Base-by-base conservation (phyloP, 2,329 filamentous ascomycete species). In the Fusarium continuum region DNA sequence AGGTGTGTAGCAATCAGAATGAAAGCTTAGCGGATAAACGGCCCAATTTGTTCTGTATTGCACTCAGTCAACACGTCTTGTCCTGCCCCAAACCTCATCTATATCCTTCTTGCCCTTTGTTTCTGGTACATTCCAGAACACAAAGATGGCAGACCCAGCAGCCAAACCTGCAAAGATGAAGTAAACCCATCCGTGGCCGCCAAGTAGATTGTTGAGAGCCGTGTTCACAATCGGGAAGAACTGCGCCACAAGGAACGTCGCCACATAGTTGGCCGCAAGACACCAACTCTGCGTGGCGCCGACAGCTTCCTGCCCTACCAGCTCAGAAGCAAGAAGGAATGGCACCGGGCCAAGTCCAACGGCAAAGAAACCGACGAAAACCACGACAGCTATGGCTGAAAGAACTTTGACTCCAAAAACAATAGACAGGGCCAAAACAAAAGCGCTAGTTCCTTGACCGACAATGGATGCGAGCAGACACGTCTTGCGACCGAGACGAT, bases 271-370 rank as follows among this genome's bases (percentile, higher is more conserved):
- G 13, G 91, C 90, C 2, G 88, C 92, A 20, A 98, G 78, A 1
- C 90, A 91, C 85, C 93, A 96, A 55, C 90, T 93, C 75, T 99
- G 95, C 1, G 92, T 91, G 0, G 94, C 92, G 2, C 94, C 93
- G 0, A 97, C 93, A 0, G 94, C 95, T 73, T 97, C 92, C 11
- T 92, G 89, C 0, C 89, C 91, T 1, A 98, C 95, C 4, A 98
- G 85, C 76, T 98, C 95, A 2, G 91, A 93, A 0, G 93, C 90
- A 40, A 99, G 83, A 66, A 98, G 96, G 76, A 98, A 99, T 0
- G 95, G 95, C 1, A 99, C 92, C 0, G 95, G 95, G 0, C 95
- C 95, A 0, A 99, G 84, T 1, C 95, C 95, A 13, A 97, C 85
- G 0, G 91, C 95, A 69, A 97, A 99, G 72, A 91, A 92, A 5